phyloP scores from a whole-genome alignment of 805 yeast species.

The Kazachstania taianensis region DNA sequence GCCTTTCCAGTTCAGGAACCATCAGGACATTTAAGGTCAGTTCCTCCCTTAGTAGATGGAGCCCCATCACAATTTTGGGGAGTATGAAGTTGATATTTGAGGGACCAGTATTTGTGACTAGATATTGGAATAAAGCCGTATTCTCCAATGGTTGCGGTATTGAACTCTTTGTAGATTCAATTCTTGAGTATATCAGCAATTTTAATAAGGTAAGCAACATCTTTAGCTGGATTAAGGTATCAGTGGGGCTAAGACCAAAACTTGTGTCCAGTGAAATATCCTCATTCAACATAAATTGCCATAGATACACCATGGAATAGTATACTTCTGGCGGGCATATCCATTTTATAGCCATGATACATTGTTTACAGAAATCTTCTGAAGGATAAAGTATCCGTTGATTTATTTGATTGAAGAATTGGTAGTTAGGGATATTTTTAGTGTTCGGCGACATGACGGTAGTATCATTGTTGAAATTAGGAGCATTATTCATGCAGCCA shows the following conservation, averaged over 20 bases:
- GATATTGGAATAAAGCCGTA: slow-evolving; percentile 11
- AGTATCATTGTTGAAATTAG: neutral
- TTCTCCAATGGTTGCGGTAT: neutral
- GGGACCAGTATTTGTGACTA: slow-evolving; percentile 1
- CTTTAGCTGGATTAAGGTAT: slow-evolving; percentile 3
- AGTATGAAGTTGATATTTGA: slow-evolving; percentile 13
- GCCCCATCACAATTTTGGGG: slow-evolving; percentile 53
- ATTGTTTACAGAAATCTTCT: slow-evolving; percentile 6
- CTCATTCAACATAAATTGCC: slow-evolving; percentile 16
- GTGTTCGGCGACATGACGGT: neutral
- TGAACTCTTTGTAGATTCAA: neutral
- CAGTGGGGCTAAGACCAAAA: no score
- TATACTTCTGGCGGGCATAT: slow-evolving; percentile 12
- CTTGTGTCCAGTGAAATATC: neutral
- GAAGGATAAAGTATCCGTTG: slow-evolving; percentile 7
- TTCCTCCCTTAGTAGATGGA: slow-evolving; percentile 77
- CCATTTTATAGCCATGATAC: slow-evolving; percentile 15
- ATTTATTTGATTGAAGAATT: neutral
- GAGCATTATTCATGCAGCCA: slow-evolving; percentile 1
- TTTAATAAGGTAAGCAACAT: slow-evolving; percentile 3
- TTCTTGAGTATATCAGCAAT: neutral
- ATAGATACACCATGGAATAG: slow-evolving; percentile 12
- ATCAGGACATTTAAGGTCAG: slow-evolving; percentile 45
- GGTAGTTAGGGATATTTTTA: neutral
- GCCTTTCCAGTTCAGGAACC: slow-evolving; percentile 25